phyloP scores from a whole-genome alignment of 163 green algal genomes.

The Scenedesmus sp. region DNA sequence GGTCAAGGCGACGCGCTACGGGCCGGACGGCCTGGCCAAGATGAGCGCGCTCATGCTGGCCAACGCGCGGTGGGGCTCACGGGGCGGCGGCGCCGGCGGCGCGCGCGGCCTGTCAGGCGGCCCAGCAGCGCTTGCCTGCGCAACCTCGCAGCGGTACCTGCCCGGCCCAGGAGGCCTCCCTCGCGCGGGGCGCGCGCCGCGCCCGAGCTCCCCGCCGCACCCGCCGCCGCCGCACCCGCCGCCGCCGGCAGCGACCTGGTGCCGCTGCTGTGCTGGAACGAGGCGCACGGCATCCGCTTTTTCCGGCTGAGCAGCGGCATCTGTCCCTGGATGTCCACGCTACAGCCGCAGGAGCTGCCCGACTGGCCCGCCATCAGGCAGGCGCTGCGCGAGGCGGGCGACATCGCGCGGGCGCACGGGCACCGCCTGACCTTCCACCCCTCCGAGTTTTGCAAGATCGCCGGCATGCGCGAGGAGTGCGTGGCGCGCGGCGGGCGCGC shows the following conservation, averaged over 20 bases:
- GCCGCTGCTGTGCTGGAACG: slow-evolving; percentile 63
- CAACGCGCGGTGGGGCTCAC: slow-evolving; percentile 57
- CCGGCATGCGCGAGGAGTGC: slow-evolving; percentile 21
- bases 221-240: too few species aligned
- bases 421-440: slow-evolving; percentile 84
- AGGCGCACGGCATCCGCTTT: slow-evolving; percentile 65
- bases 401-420: not conserved
- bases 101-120: too few species aligned
- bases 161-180: too few species aligned
- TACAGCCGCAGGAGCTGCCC: slow-evolving; percentile 63
- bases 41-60: slow-evolving; percentile 57
- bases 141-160: too few species aligned
- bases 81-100: too few species aligned
- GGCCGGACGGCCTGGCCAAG: slow-evolving; percentile 49
- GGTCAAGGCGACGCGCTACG: slow-evolving; percentile 47
- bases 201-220: too few species aligned
- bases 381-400: not conserved
- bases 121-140: too few species aligned
- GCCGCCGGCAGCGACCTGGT: slow-evolving; percentile 49
- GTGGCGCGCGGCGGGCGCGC: slow-evolving; percentile 15
- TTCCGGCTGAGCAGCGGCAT: slow-evolving; percentile 64
- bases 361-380: slow-evolving; percentile 66
- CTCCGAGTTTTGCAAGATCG: slow-evolving; percentile 82
- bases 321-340: slow-evolving; percentile 73
- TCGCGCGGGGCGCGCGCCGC: too few species aligned